Base-by-base conservation (phyloP, 345 rosid species). In the Dipteronia dyeriana region DNA sequence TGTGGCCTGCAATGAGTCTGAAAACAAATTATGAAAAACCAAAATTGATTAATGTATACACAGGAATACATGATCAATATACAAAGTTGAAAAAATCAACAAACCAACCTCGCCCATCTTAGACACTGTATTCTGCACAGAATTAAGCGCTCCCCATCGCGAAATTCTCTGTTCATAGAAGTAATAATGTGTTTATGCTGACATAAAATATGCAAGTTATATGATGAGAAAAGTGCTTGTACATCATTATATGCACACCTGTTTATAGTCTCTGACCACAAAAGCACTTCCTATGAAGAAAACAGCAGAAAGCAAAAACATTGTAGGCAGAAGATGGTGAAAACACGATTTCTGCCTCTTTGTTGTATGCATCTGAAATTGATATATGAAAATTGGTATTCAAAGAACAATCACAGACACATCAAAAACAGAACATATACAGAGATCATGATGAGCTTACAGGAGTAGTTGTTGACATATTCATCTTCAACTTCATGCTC, bases 221-320 rank as follows among this genome's bases (percentile, higher is more conserved):
- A 26, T 29, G 26, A 19, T 8, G 29, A 8, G 23, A 63, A n/a
- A 31, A 56, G 49, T 3, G 23, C 22, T 45, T 16, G 7, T 51
- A 54, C 3, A 29, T 29, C 31, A 31, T 31, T 38, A 2, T 7
- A 59, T 19, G 34, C 39, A 63, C 82, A 88, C 92, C 86, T 82
- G 83, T 49, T 85, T 88, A 66, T 80, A 81, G 66, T 85, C 88
- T 25, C 84, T 63, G 71, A 84, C 71, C 19, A 83, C n/a, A 78
- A 87, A 76, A 34, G 85, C 91, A 83, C 81, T 84, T 34, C 88
- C 86, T 9, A 85, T 64, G 77, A 87, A 84, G 79, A 88, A 85
- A 72, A 84, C 81, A 43, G 83, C 81, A 74, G 85, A 80, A 45
- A 89, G 84, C 68, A 85, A 80, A 39, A 83, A 19, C 66, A 88